Conservation (phyloP, 495 filamentous ascomycete species). For the Annulohypoxylon bovei region DNA sequence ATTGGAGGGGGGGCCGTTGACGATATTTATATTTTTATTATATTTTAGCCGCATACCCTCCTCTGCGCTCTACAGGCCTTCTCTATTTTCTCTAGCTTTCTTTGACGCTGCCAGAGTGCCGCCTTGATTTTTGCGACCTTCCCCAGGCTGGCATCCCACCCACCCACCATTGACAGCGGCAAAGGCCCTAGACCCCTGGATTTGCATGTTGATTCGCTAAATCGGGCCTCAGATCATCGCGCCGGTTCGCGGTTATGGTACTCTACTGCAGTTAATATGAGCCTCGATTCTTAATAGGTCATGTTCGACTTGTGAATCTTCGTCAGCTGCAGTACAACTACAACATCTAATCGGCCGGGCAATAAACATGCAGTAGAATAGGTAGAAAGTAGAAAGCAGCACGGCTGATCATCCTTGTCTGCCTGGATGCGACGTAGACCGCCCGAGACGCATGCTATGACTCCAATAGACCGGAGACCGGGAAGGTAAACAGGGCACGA, state of each 20-base stretch:
- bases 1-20: slow-evolving; percentile 48
- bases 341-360: slow-evolving; percentile 7
- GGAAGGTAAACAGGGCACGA: slow-evolving; percentile 14
- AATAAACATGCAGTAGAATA: slow-evolving; percentile 1
- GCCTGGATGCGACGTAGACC: slow-evolving; percentile 29
- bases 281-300: slow-evolving; percentile 13
- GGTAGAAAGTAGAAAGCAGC: background rate
- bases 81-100: background rate
- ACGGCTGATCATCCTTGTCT: slow-evolving; percentile 21
- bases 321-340: slow-evolving; percentile 24
- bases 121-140: background rate
- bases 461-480: slow-evolving; percentile 21
- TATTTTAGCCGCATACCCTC: slow-evolving; percentile 33
- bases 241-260: slow-evolving; percentile 19
- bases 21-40: slow-evolving; percentile 54
- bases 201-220: slow-evolving; percentile 35
- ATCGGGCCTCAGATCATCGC: slow-evolving; percentile 31
- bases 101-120: too few species aligned
- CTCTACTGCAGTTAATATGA: slow-evolving; percentile 32
- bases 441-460: slow-evolving; percentile 17
- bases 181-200: slow-evolving; percentile 25
- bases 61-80: background rate
- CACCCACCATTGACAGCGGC: slow-evolving; percentile 23
- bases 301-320: slow-evolving; percentile 14
- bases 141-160: slow-evolving; percentile 17